Percentiles rank a stretch among this genome's conserved stretches.
Conservation (phyloP, 1,284 basidiomycete genomes). For the Phlebopus sp. region DNA sequence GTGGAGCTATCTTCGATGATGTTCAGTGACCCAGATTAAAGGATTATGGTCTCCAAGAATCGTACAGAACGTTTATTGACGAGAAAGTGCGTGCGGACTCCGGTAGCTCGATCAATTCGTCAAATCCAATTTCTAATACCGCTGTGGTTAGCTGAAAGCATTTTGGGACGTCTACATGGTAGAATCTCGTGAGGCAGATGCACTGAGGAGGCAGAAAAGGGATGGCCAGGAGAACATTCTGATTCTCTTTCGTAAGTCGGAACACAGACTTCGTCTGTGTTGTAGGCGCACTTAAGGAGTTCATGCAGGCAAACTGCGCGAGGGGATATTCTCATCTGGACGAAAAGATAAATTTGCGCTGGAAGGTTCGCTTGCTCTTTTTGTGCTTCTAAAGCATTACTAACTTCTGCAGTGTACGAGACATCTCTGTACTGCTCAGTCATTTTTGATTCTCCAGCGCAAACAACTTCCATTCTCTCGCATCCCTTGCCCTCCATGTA, state of each 20-base stretch:
- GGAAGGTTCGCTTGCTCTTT: constrained; percentile 47
- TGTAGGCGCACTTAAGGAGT: constrained; percentile 2
- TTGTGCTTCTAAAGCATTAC: not conserved
- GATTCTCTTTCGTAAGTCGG: constrained; percentile 60
- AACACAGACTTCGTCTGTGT: not conserved
- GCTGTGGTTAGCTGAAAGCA: constrained; percentile 41
- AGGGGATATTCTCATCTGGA: constrained; percentile 59
- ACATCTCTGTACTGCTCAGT: constrained; percentile 63
- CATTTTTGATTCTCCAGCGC: constrained; percentile 52
- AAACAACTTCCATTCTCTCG: constrained; percentile 57
- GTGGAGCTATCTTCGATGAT: constrained; percentile 23
- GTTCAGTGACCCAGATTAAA: constrained; percentile 50
- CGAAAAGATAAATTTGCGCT: constrained; percentile 56
- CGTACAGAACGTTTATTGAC: constrained; percentile 61
- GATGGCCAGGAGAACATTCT: constrained; percentile 63
- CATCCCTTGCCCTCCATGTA: constrained; percentile 55
- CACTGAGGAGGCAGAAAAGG: constrained; percentile 38
- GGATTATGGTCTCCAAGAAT: constrained; percentile 52
- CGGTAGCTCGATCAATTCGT: not conserved
- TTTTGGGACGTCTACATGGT: constrained; percentile 34
- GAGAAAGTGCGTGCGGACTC: constrained; percentile 47
- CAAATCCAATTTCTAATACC: constrained; percentile 2
- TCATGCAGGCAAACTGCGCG: constrained; percentile 61
- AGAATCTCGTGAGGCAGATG: constrained; percentile 19
- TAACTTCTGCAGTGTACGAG: constrained; percentile 53